These are phyloP conservation scores for Penstemon davidsonii DNA, from an alignment of 257 asterid species.

Conservation along the genomic window DNA sequence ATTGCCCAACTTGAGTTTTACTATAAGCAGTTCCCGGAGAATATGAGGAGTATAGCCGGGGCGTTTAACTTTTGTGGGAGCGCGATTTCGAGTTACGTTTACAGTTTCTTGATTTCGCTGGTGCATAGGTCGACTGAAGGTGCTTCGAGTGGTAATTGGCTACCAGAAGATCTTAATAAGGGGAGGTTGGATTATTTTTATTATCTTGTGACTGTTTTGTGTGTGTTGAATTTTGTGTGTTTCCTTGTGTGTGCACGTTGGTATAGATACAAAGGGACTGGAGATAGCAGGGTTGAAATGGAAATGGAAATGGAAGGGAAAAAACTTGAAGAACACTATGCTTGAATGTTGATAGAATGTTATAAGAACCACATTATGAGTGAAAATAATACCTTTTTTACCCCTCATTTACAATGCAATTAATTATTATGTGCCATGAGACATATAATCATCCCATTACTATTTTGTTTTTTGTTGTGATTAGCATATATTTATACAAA, in stretches of 20 bases:
- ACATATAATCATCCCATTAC: too few species aligned
- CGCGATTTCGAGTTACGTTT: conserved; percentile 52
- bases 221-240: conserved; percentile 44
- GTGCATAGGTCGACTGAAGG: conserved; percentile 50
- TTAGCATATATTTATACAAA: too few species aligned
- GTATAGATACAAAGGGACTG: conserved; percentile 70
- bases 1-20: conserved; percentile 70
- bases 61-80: conserved; percentile 54
- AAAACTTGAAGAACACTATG: conserved; percentile 36
- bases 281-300: background rate
- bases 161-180: conserved; percentile 74
- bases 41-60: conserved; percentile 80
- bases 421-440: too few species aligned
- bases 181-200: conserved; percentile 74
- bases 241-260: conserved; percentile 61
- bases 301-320: conserved; percentile 43
- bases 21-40: conserved; percentile 82
- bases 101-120: conserved; percentile 43
- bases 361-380: too few species aligned
- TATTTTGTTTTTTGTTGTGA: too few species aligned
- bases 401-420: too few species aligned
- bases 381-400: too few species aligned
- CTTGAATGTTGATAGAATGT: conserved; percentile 22
- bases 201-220: conserved; percentile 49
- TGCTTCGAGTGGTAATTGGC: conserved; percentile 52